Percentiles rank a stretch among this genome's conserved stretches.
Conservation (phyloP, 305 asterid species). For the Fraxinus baroniana region DNA sequence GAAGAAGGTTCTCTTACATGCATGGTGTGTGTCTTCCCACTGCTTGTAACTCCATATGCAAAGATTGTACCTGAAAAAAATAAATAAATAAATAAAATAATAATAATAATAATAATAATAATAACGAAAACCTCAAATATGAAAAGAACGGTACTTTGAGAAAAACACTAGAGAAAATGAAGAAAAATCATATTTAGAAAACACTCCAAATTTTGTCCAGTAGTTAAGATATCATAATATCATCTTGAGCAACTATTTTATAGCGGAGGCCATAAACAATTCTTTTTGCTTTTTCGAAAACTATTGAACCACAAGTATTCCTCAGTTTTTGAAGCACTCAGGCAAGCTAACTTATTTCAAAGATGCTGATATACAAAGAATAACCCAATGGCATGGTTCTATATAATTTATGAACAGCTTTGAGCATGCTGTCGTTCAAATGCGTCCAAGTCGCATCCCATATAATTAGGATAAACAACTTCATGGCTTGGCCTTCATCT, state of each 20-base stretch:
- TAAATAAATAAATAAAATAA: too few relatives aligned
- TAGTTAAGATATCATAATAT: not conserved
- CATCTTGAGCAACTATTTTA: not conserved
- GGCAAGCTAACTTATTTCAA: not conserved
- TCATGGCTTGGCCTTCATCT: not conserved
- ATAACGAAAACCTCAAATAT: constrained; percentile 1
- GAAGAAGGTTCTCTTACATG: constrained; percentile 64
- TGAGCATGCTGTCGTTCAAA: not conserved
- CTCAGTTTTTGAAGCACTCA: constrained; percentile 10
- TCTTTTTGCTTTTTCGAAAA: not conserved
- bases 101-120: too few relatives aligned
- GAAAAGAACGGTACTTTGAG: not conserved
- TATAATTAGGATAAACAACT: not conserved
- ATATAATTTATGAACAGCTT: constrained; percentile 4
- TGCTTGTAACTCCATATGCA: constrained; percentile 99
- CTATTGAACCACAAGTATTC: not conserved
- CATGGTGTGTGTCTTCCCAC: constrained; percentile 99
- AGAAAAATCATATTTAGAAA: not conserved
- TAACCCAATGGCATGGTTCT: not conserved
- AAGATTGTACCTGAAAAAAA: constrained; percentile 91
- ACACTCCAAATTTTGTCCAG: not conserved
- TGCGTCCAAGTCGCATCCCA: not conserved
- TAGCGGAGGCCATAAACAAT: not conserved
- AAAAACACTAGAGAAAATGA: not conserved
- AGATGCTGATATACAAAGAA: not conserved